Conservation (phyloP, 2,329 filamentous ascomycete genomes). For the Thyridium curvatum region DNA sequence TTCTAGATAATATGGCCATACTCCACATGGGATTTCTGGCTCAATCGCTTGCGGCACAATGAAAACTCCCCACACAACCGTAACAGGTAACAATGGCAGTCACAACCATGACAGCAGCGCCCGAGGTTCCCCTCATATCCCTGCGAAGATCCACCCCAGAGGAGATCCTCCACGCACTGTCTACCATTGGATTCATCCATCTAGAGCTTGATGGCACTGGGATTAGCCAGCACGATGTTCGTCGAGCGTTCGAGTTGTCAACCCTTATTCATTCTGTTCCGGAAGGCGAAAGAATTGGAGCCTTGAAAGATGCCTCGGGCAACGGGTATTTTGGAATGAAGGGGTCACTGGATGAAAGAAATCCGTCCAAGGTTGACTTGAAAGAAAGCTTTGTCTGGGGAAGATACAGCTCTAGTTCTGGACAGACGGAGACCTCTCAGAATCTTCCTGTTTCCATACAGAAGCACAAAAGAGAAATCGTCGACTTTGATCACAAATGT, state of each 20-base stretch:
- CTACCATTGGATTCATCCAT: slow-evolving; percentile 1
- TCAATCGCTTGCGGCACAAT: too few relatives aligned
- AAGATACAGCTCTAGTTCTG: background rate
- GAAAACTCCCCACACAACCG: too few relatives aligned
- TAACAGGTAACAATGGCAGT: background rate
- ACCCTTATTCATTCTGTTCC: background rate
- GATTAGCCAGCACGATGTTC: background rate
- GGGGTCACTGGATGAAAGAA: background rate
- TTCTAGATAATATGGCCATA: too few relatives aligned
- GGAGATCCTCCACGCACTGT: background rate
- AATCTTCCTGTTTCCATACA: background rate
- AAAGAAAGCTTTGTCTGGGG: slow-evolving; percentile 1
- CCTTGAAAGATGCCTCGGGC: background rate
- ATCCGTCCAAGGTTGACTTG: background rate
- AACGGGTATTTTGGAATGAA: slow-evolving; percentile 1
- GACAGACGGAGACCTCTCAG: background rate
- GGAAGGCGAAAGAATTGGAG: background rate
- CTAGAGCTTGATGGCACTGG: slow-evolving; percentile 1
- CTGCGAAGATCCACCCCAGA: background rate
- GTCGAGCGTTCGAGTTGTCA: background rate
- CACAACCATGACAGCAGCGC: background rate
- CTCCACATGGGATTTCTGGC: too few relatives aligned
- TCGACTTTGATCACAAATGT: slow-evolving; percentile 1
- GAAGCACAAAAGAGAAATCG: background rate
- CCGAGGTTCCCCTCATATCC: background rate